These are phyloP conservation scores for Paramecium primaurelia DNA, from an alignment of 73 alveolate species.

Conservation along the genomic window DNA sequence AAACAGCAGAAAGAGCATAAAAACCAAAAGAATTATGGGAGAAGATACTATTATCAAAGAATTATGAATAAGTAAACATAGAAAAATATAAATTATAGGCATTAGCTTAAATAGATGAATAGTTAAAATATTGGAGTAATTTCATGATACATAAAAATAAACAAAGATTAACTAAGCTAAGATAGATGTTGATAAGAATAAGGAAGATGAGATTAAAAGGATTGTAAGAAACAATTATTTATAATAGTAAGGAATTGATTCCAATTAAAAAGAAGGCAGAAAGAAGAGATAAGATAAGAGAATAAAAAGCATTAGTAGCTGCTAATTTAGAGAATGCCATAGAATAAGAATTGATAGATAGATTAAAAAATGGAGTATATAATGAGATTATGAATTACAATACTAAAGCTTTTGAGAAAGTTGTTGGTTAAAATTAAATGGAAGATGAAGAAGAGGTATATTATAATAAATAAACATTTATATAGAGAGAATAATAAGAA, in stretches of 20 bases:
- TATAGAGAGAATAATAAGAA: constrained; percentile 67
- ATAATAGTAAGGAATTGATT: constrained; percentile 77
- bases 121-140: constrained; percentile 96
- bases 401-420: constrained; percentile 80
- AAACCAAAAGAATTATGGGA: constrained; percentile 98
- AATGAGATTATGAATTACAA: constrained; percentile 93
- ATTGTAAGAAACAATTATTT: constrained; percentile 15
- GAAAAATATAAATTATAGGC: constrained; percentile 61
- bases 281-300: constrained; percentile 97
- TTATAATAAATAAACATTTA: neutral
- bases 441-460: constrained; percentile 68
- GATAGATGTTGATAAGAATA: constrained; percentile 95
- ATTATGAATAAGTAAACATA: constrained; percentile 74
- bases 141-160: constrained; percentile 97
- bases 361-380: constrained; percentile 84
- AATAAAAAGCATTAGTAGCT: constrained; percentile 90
- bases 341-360: constrained; percentile 88
- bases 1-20: constrained; percentile 97
- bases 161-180: constrained; percentile 97
- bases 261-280: constrained; percentile 97
- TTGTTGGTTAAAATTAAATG: constrained; percentile 77
- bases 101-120: constrained; percentile 92
- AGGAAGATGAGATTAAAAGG: constrained; percentile 88
- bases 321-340: constrained; percentile 93
- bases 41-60: constrained; percentile 87